phyloP scores from a whole-genome alignment of 495 filamentous ascomycete genomes.

The Chlorociboria aeruginascens region DNA sequence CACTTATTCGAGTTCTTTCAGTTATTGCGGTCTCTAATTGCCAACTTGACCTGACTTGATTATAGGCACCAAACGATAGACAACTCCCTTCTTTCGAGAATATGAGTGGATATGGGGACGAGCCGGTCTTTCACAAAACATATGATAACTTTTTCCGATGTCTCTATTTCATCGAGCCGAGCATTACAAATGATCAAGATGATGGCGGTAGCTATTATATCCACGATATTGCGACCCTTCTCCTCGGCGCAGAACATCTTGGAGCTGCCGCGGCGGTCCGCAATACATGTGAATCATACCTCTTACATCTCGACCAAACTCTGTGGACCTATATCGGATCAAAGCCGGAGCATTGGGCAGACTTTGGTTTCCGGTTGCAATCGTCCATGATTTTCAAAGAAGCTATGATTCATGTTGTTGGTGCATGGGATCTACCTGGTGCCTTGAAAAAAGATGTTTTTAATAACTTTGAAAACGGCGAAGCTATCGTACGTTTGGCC shows the following conservation, averaged over 20 bases:
- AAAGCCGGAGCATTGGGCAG: conserved; percentile 29
- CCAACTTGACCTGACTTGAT: no score
- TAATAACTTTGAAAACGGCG: background rate
- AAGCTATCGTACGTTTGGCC: conserved; percentile 1
- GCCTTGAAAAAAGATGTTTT: conserved; percentile 11
- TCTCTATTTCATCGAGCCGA: conserved; percentile 29
- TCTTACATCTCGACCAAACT: conserved; percentile 27
- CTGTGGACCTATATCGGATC: conserved; percentile 27
- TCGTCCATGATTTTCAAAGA: conserved; percentile 34
- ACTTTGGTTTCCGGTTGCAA: conserved; percentile 27
- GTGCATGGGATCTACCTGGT: conserved; percentile 24
- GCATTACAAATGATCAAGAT: conserved; percentile 14
- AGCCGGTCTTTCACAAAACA: background rate
- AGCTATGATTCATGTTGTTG: conserved; percentile 34
- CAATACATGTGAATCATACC: conserved; percentile 26
- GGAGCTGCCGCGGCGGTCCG: conserved; percentile 25
- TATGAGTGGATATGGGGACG: background rate
- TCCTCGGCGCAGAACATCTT: conserved; percentile 31
- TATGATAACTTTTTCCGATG: conserved; percentile 31
- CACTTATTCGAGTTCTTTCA: no score
- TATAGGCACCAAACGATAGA: background rate
- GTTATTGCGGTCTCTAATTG: no score
- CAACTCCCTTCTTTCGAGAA: background rate
- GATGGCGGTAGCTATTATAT: background rate
- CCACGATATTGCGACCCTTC: conserved; percentile 20